Conservation (phyloP, 192 early-diverging fungal species). For the Obelidium mucronatum region DNA sequence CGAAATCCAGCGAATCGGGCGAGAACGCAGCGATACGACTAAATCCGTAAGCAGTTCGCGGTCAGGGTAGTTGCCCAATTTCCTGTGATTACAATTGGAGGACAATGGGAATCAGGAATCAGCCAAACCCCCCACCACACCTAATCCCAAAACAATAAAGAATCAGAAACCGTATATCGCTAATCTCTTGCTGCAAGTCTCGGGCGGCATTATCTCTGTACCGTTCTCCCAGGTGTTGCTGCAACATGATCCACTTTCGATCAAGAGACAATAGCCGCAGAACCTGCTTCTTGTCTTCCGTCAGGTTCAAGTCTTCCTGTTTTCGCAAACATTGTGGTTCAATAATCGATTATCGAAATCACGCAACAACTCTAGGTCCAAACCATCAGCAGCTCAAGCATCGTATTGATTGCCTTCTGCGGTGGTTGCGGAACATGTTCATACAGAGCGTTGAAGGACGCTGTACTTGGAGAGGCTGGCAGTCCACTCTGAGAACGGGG, state of each 20-base stretch:
- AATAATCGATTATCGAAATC: too few species aligned
- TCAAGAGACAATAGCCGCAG: conserved; percentile 47
- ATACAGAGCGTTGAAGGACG: conserved; percentile 19
- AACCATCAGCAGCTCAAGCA: conserved; percentile 63
- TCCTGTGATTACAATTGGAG: conserved; percentile 17
- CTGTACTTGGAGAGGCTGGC: neutral
- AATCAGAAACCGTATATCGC: conserved; percentile 39
- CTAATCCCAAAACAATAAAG: neutral
- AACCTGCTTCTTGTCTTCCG: conserved; percentile 58
- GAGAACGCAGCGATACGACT: conserved; percentile 52
- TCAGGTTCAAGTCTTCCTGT: conserved; percentile 60
- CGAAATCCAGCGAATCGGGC: conserved; percentile 62
- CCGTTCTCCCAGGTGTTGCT: conserved; percentile 54
- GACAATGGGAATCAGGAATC: too few species aligned
- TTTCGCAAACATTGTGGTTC: too few species aligned
- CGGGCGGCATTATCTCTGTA: conserved; percentile 48
- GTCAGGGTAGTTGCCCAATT: conserved; percentile 49
- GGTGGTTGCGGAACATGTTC: conserved; percentile 45
- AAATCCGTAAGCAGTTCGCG: conserved; percentile 50
- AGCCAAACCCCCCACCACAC: too few species aligned
- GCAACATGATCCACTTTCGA: conserved; percentile 60
- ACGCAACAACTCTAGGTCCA: too few species aligned
- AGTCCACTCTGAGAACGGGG: neutral
- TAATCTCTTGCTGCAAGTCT: conserved; percentile 49
- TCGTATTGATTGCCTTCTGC: conserved; percentile 48